A percentile compares a stretch with the other conserved stretches of the same genome.
Evolutionary conservation across 495 filamentous ascomycete genomes (phyloP).

Genomic region (Astrothelium subdiscretum): DNA sequence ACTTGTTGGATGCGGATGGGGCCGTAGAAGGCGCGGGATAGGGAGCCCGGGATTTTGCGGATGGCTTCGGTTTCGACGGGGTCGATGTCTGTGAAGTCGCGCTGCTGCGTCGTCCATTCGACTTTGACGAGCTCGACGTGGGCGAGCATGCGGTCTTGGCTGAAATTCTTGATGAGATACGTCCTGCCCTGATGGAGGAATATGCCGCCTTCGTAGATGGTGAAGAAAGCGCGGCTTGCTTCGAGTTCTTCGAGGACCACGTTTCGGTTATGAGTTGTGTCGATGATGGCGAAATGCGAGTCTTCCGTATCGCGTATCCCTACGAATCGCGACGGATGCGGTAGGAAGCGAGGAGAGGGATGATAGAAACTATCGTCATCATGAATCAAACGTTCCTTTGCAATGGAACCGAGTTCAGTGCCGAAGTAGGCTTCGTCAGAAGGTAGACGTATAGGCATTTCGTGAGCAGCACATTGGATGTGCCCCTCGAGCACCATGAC

Average conservation of each 20-base stretch:
- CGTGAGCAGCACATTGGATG: conserved; percentile 88
- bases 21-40: conserved; percentile 67
- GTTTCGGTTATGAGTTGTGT: conserved; percentile 73
- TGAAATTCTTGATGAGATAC: conserved; percentile 85
- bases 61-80: conserved; percentile 79
- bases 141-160: conserved; percentile 63
- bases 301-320: conserved; percentile 89
- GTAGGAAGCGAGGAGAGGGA: conserved; percentile 78
- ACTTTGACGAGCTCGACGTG: conserved; percentile 71
- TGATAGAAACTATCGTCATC: conserved; percentile 77
- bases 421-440: conserved; percentile 76
- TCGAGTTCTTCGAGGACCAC: conserved; percentile 90
- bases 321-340: conserved; percentile 69
- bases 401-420: conserved; percentile 57
- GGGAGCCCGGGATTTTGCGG: conserved; percentile 48
- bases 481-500: conserved; percentile 87
- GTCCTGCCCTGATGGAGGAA: conserved; percentile 91
- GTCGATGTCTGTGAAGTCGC: conserved; percentile 92
- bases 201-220: conserved; percentile 93
- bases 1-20: conserved; percentile 68
- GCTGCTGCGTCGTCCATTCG: conserved; percentile 88
- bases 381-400: conserved; percentile 58
- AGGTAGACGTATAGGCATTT: conserved; percentile 75
- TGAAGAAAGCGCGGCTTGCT: conserved; percentile 87
- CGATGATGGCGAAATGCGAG: conserved; percentile 83